phyloP scores from a whole-genome alignment of 2,329 filamentous ascomycete genomes.

The Fusarium proliferatum region DNA sequence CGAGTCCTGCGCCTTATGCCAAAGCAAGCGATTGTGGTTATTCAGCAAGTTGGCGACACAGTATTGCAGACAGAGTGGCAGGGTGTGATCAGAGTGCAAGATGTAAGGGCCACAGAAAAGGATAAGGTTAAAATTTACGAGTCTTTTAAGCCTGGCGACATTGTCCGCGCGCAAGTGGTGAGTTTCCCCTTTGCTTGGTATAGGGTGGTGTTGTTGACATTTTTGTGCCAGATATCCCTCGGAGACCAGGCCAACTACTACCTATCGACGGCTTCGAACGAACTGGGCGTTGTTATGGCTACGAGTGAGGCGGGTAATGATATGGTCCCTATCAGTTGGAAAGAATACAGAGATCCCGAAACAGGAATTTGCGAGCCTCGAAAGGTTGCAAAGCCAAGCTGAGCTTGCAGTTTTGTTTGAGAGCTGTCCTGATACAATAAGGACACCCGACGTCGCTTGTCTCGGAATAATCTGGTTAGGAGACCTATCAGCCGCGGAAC shows the following conservation, averaged over 20 bases:
- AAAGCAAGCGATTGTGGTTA: constrained; percentile 85
- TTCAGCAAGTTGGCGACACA: constrained; percentile 81
- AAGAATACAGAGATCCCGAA: constrained; percentile 87
- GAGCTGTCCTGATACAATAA: constrained; percentile 31
- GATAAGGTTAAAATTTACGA: constrained; percentile 93
- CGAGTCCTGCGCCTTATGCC: constrained; percentile 87
- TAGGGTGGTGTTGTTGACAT: not conserved
- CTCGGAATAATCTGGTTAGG: constrained; percentile 20
- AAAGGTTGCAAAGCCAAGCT: constrained; percentile 95
- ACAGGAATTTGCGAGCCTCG: constrained; percentile 81
- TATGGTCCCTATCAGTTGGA: constrained; percentile 96
- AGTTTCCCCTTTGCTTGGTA: constrained; percentile 44
- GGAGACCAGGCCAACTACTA: constrained; percentile 97
- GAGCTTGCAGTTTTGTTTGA: constrained; percentile 50
- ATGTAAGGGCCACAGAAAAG: constrained; percentile 95
- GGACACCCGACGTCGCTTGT: constrained; percentile 19
- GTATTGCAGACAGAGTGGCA: constrained; percentile 84
- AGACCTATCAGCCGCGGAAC: not conserved
- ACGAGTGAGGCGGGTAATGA: constrained; percentile 87
- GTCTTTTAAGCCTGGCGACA: constrained; percentile 91
- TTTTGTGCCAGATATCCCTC: constrained; percentile 74
- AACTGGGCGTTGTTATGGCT: constrained; percentile 93
- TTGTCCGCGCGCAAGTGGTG: constrained; percentile 87
- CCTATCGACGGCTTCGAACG: constrained; percentile 89
- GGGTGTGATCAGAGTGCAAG: constrained; percentile 86